Evolutionary conservation across 805 yeast species (phyloP).

Genomic region (Geotrichum ghanense): DNA sequence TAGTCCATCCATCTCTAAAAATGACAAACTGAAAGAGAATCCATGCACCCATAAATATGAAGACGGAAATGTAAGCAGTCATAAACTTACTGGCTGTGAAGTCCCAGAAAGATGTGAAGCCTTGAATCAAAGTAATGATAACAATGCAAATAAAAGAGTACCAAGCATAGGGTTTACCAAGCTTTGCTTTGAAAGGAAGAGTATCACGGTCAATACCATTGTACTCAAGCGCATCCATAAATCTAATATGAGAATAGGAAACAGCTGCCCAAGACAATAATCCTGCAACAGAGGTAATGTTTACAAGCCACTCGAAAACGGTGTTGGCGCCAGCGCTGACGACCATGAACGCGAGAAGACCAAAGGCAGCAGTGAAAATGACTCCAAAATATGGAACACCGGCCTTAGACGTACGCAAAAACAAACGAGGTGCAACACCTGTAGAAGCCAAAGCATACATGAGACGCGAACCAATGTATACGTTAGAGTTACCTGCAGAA

Average conservation of each 20-base stretch:
- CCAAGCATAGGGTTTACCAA: slow-evolving; percentile 58
- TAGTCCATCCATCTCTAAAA: slow-evolving; percentile 3
- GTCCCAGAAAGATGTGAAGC: slow-evolving; percentile 50
- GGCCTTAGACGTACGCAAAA: slow-evolving; percentile 48
- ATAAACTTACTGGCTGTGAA: slow-evolving; percentile 49
- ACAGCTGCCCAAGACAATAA: slow-evolving; percentile 67
- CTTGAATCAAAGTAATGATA: slow-evolving; percentile 58
- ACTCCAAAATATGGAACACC: slow-evolving; percentile 65
- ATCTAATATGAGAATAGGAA: slow-evolving; percentile 53
- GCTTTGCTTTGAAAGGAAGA: slow-evolving; percentile 63
- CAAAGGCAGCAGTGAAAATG: slow-evolving; percentile 39
- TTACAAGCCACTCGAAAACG: slow-evolving; percentile 42
- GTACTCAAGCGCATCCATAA: slow-evolving; percentile 50
- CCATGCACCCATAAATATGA: slow-evolving; percentile 48
- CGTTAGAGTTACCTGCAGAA: slow-evolving; percentile 75
- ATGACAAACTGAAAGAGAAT: slow-evolving; percentile 27
- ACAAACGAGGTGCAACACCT: slow-evolving; percentile 58
- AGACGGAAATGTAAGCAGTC: slow-evolving; percentile 59
- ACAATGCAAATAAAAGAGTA: slow-evolving; percentile 45
- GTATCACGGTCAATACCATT: slow-evolving; percentile 58
- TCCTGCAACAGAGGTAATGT: slow-evolving; percentile 67
- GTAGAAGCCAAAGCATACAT: slow-evolving; percentile 58
- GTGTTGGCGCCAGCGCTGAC: slow-evolving; percentile 28
- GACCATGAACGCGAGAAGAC: slow-evolving; percentile 61
- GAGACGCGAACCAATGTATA: slow-evolving; percentile 59